Base-by-base conservation (phyloP, 192 early-diverging fungal species). In the Podila verticillata region DNA sequence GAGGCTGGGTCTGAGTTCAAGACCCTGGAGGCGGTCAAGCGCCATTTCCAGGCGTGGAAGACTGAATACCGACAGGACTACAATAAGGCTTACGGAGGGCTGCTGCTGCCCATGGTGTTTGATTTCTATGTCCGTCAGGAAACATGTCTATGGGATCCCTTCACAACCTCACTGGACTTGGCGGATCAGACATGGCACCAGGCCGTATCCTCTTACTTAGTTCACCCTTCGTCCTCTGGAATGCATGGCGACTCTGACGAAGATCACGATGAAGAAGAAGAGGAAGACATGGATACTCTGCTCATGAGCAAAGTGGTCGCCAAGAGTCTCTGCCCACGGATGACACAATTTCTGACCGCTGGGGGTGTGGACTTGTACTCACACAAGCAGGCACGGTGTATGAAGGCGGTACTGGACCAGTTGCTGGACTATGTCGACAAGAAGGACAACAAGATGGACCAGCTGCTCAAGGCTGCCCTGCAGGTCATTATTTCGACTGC, bases 111-210 rank as follows among this genome's bases (percentile, higher is more conserved):
- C 1, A 69, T 81, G 8, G 89, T 87, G 9, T 90, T 90, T 83
- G 87, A 88, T 48, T 85, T 90, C 54, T 88, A 83, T 62, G 65
- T 90, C 9, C 83, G 89, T n/a, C 77, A 80, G 31, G 85, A 90
- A 61, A 67, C 87, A 7, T 72, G 88, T 22, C 66, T 83, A 1
- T 90, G 87, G 84, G 80, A 88, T 68, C 84, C 89, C 8, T 83
- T 88, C 34, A 62, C 70, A 48, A 85, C 84, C 64, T 30, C 32
- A 20, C 51, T 66, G 22, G 66, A 83, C 30, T 32, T 80, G 30
- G 63, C 77, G 5, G 66, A 63, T 24, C 70, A 80, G 26, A 57
- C 65, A 10, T 80, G 77, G 77, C 77, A 80, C 32, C 34, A 64
- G 34, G 51, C 60, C 3, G 70, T 80, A 3, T 68, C 77, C 1